Conservation (phyloP, 345 rosid genomes). For the Salix arbutifolia region DNA sequence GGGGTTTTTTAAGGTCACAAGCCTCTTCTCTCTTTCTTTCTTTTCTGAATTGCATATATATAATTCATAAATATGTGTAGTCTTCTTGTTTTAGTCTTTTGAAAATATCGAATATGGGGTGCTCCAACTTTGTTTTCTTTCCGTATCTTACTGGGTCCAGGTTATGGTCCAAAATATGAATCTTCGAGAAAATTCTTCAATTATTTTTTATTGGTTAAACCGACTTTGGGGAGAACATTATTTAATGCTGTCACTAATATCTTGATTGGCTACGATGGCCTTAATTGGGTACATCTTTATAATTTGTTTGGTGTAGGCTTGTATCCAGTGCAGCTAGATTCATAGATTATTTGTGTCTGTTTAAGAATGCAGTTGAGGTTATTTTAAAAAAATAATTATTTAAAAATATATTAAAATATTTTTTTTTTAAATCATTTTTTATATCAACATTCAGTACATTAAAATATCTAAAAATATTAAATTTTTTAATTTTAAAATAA, state of each 20-base stretch:
- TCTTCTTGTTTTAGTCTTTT: too few species aligned
- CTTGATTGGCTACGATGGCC: constrained; percentile 9
- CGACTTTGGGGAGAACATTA: background rate
- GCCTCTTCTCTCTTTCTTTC: too few species aligned
- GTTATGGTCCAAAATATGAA: background rate
- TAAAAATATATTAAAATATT: too few species aligned
- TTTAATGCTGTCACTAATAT: background rate
- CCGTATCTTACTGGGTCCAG: background rate
- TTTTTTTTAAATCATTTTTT: too few species aligned
- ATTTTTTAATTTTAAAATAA: too few species aligned
- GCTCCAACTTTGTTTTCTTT: constrained; percentile 6
- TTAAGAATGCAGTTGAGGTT: too few species aligned
- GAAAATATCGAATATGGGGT: background rate
- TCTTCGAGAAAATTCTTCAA: background rate
- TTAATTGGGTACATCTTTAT: constrained; percentile 1
- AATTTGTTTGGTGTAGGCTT: background rate
- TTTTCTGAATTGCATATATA: too few species aligned
- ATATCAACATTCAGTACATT: too few species aligned
- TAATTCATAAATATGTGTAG: too few species aligned
- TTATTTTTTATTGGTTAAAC: constrained; percentile 6
- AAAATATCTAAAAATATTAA: too few species aligned
- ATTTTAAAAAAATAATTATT: too few species aligned
- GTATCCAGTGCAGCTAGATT: constrained; percentile 7
- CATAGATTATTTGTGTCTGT: background rate
- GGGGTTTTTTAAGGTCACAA: too few species aligned